Evolutionary conservation across 1,139 yeast genomes (phyloP), one percentile per base, ranked within the genome.

Genomic region (Diutina pseudorugosa): DNA sequence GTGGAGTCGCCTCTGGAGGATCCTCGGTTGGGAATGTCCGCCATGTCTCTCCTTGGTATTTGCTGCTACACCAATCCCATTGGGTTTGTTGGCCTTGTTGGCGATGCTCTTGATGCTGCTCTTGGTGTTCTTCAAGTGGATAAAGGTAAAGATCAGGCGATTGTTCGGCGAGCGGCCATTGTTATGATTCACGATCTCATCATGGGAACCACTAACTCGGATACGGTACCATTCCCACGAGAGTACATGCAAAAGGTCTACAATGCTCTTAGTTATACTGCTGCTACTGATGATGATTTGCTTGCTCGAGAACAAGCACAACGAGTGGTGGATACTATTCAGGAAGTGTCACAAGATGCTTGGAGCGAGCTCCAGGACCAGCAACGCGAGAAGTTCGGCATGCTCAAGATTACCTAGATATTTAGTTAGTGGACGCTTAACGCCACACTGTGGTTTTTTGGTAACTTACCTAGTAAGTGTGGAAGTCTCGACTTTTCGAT

Each of bases 41-140:
- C 96, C 0, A 76, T 90, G 81, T 87, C 96, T 0, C 65, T 93
- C 16, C 65, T 91, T 19, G 96, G 96, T 20, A 67, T 76, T 5
- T 71, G 85, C 40, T 79, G 90, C 60, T 79, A 79, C 55, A 70
- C 71, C 2, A 81, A 82, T 58, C 83, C 89, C 0, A 57, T 70
- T 2, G 87, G 85, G 0, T 61, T 87, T 2, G 55, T 72, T 0
- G 64, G 65, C 1, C 66, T 70, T 53, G 65, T 89, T 27, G 66
- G 65, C 1, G 85, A 83, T 54, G 75, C 83, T 8, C 65, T 88
- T 49, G 96, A 89, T 61, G 82, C 94, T 61, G 81, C 87, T 0
- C 63, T 87, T 47, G 95, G 95, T 2, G 76, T 91, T 0, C 65
- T 93, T 50, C 82, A 64, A 60, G 78, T 72, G 75, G 95, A 73